Conservation (phyloP, 768 basidiomycete genomes). For the Porphyrellus cyaneotinctus region DNA sequence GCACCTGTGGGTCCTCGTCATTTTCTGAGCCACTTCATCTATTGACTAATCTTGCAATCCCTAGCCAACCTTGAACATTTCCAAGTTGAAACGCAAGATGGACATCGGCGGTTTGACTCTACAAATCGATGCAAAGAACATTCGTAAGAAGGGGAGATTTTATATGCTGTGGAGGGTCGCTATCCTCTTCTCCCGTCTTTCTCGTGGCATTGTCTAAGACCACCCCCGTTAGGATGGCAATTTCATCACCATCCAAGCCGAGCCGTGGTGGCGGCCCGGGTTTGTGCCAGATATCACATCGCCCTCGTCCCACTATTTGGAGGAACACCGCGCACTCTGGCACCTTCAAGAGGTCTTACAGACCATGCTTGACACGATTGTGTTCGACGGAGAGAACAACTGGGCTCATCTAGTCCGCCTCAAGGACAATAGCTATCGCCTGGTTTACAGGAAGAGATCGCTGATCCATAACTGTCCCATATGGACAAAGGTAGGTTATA, state of each 20-base stretch:
- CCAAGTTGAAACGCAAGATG: slow-evolving; percentile 21
- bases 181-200: not conserved
- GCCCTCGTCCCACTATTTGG: not conserved
- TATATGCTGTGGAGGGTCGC: slow-evolving; percentile 28
- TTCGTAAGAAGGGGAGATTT: slow-evolving; percentile 15
- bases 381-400: slow-evolving; percentile 30
- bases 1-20: slow-evolving; percentile 26
- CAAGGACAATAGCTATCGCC: slow-evolving; percentile 24
- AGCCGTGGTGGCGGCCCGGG: slow-evolving; percentile 25
- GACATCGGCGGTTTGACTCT: slow-evolving; percentile 26
- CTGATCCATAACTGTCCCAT: slow-evolving; percentile 20
- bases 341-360: slow-evolving; percentile 31
- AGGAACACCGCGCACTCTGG: slow-evolving; percentile 21
- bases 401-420: slow-evolving; percentile 33
- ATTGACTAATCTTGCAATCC: not conserved
- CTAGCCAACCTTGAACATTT: slow-evolving; percentile 20
- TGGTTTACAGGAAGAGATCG: slow-evolving; percentile 26
- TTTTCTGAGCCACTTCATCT: not conserved
- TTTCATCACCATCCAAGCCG: slow-evolving; percentile 29
- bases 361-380: slow-evolving; percentile 31
- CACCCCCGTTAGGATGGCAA: slow-evolving; percentile 22
- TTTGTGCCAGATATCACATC: not conserved
- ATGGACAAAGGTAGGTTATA: slow-evolving; percentile 28
- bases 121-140: slow-evolving; percentile 6
- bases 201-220: slow-evolving; percentile 5